A percentile compares a stretch with the other conserved stretches of the same genome.
Conservation (phyloP, 2,329 filamentous ascomycete species). For the Fusarium burgessii region DNA sequence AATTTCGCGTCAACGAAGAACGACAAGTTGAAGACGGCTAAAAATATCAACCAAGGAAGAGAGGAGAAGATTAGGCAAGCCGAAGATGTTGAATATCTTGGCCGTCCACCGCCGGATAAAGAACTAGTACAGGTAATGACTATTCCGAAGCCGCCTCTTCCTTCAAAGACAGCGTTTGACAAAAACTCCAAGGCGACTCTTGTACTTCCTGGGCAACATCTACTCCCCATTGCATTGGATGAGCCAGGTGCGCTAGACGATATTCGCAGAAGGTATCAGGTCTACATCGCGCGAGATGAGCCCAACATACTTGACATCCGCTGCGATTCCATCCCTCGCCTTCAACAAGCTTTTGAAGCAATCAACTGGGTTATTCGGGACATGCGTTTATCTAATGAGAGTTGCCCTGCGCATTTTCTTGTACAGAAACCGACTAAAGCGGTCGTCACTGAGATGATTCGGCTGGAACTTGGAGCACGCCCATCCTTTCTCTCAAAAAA, state of each 20-base stretch:
- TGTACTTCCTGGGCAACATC: slow-evolving; percentile 47
- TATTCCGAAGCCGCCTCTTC: neutral
- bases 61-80: slow-evolving; percentile 31
- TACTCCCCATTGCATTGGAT: slow-evolving; percentile 46
- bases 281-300: slow-evolving; percentile 49
- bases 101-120: slow-evolving; percentile 39
- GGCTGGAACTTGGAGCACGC: slow-evolving; percentile 42
- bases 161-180: neutral
- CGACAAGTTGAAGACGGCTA: slow-evolving; percentile 33
- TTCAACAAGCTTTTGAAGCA: slow-evolving; percentile 47
- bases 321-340: slow-evolving; percentile 36
- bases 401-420: slow-evolving; percentile 43
- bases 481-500: slow-evolving; percentile 32
- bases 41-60: slow-evolving; percentile 37
- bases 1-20: slow-evolving; percentile 15
- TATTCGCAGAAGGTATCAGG: slow-evolving; percentile 46
- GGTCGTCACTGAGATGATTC: slow-evolving; percentile 30
- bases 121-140: slow-evolving; percentile 44
- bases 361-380: slow-evolving; percentile 51
- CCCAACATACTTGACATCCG: slow-evolving; percentile 46
- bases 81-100: slow-evolving; percentile 42
- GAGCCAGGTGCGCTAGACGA: slow-evolving; percentile 42
- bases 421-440: slow-evolving; percentile 44
- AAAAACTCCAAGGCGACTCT: slow-evolving; percentile 30
- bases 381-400: slow-evolving; percentile 47